Conservation (phyloP, 768 basidiomycete genomes). For the Lentinula guzmanii region DNA sequence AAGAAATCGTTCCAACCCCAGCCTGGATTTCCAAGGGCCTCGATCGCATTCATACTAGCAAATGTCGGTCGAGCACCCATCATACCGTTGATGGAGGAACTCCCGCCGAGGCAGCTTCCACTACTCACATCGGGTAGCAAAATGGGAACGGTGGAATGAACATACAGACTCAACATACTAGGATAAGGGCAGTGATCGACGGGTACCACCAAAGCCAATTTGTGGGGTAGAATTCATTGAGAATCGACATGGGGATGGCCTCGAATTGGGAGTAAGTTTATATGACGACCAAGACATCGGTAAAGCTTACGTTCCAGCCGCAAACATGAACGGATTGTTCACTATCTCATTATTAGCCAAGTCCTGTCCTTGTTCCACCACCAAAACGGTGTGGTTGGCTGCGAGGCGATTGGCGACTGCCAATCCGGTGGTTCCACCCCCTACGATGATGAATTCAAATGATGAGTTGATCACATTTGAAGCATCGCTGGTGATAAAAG, state of each 20-base stretch:
- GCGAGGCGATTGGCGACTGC: conserved; percentile 18
- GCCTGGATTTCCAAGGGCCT: conserved; percentile 14
- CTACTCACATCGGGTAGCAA: neutral
- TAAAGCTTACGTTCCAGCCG: neutral
- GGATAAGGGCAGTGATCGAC: neutral
- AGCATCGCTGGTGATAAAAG: conserved; percentile 12
- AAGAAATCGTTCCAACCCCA: conserved; percentile 28
- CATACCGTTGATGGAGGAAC: conserved; percentile 20
- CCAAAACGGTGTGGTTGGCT: conserved; percentile 12
- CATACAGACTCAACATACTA: neutral
- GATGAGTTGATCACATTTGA: neutral
- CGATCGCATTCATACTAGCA: conserved; percentile 10
- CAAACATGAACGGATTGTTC: conserved; percentile 6
- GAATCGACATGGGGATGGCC: conserved; percentile 5
- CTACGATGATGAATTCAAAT: conserved; percentile 13
- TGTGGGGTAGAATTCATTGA: conserved; percentile 5
- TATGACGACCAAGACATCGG: neutral
- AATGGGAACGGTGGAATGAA: neutral
- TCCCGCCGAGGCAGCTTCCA: conserved; percentile 19
- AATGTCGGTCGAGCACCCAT: conserved; percentile 17
- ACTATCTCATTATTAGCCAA: conserved; percentile 7
- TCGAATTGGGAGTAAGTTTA: neutral
- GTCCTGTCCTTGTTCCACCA: conserved; percentile 25
- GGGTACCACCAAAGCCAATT: conserved; percentile 7
- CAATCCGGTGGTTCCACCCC: conserved; percentile 15